A percentile compares a stretch with the other conserved stretches of the same genome.
These are phyloP conservation scores for Fusarium continuum DNA, from an alignment of 2,329 filamentous ascomycete genomes.

Conservation along the genomic window DNA sequence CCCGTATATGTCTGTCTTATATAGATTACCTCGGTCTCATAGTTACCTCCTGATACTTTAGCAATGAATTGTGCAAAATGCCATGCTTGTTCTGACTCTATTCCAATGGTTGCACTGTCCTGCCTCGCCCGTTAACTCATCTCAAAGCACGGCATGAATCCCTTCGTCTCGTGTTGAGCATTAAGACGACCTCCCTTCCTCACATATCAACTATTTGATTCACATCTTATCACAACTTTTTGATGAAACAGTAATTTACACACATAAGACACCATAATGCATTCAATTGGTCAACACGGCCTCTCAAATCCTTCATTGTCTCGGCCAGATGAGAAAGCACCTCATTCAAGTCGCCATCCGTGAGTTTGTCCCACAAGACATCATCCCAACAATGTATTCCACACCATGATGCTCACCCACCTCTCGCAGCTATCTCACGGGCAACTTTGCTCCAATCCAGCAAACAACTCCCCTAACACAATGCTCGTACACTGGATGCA, in stretches of 20 bases:
- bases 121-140: neutral
- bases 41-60: neutral
- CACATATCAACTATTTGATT: neutral
- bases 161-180: neutral
- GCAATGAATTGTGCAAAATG: neutral
- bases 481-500: constrained; percentile 65
- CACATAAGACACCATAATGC: neutral
- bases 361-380: neutral
- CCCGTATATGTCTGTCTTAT: neutral
- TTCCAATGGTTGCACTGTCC: neutral
- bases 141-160: neutral
- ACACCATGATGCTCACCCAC: constrained; percentile 48
- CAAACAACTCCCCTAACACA: constrained; percentile 63
- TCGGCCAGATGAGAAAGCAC: neutral
- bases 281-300: neutral
- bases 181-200: neutral
- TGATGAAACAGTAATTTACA: no score
- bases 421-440: constrained; percentile 63
- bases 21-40: neutral
- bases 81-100: no score
- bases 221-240: no score
- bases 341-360: constrained; percentile 14
- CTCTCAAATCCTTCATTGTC: neutral
- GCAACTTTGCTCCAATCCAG: constrained; percentile 75
- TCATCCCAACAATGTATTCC: neutral